Evolutionary conservation across 108 stramenopile species (phyloP), one percentile per base, ranked within the genome.

Genomic region (Skeletonema menzelii): DNA sequence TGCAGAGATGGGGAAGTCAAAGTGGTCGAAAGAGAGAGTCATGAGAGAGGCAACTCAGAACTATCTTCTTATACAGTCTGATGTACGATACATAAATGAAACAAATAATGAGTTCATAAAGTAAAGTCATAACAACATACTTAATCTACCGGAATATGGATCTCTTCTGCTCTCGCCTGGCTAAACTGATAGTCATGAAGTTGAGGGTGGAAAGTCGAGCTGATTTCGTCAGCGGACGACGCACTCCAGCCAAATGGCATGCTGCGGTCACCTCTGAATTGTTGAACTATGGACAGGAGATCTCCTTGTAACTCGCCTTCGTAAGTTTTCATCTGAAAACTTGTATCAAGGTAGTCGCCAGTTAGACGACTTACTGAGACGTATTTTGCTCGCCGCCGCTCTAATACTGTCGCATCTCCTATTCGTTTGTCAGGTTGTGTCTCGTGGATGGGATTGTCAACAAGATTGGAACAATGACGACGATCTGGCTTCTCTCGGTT

Each of bases 351-450:
- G 40, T 84, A 81, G 67, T 96, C 91, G 32, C 67, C 69, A 0
- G 88, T 94, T 8, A 96, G 77, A 34, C 58, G 63, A 37, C 87
- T 87, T n/a, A 96, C 72, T 34, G 95, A 89, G 27, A 92, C 67
- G 67, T 75, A 96, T 69, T 94, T 94, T 27, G 95, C 86, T 12
- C 91, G 60, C 4, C 95, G 83, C 62, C 34, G 67, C 56, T 92
- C 76, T 8, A 91, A 81, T 31, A 87, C 63, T 17, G 10, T 68
- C 24, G 63, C 66, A 3, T 56, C 69, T 8, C 91, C 93, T n/a
- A 91, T 87, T 30, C 94, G 80, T 71, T 91, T 81, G 70, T 95
- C 95, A 5, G 90, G 87, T 8, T 79, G 55, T 8, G 95, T 94
- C 2, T 78, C 68, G 79, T 91, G 92, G 27, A 88, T 55, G 0